These are phyloP conservation scores for Chlorophyllum brunneum DNA, from an alignment of 768 basidiomycete species.

Conservation along the genomic window DNA sequence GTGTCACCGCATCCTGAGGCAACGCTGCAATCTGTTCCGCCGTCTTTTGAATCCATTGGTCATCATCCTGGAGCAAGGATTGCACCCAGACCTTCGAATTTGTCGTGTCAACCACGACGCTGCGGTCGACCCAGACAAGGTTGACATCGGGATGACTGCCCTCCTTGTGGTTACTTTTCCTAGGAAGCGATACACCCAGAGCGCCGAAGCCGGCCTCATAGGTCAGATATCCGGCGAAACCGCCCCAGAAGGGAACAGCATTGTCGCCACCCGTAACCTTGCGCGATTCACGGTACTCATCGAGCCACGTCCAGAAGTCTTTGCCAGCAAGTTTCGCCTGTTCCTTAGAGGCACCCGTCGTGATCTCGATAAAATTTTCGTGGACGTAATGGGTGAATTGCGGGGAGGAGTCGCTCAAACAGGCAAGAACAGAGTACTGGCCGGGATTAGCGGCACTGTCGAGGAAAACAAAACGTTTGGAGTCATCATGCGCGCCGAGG, in stretches of 20 bases:
- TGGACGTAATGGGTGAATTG: constrained; percentile 57
- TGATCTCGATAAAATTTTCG: constrained; percentile 45
- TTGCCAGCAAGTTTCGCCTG: constrained; percentile 32
- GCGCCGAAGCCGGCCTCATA: constrained; percentile 74
- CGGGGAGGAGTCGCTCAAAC: constrained; percentile 45
- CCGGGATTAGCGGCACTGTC: constrained; percentile 79
- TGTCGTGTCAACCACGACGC: constrained; percentile 62
- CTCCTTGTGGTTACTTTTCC: constrained; percentile 14
- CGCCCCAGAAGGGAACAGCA: constrained; percentile 80
- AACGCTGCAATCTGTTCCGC: constrained; percentile 3
- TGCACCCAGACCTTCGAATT: constrained; percentile 56
- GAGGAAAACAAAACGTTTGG: constrained; percentile 64
- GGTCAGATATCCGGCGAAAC: constrained; percentile 71
- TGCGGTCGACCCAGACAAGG: constrained; percentile 74
- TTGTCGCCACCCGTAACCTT: constrained; percentile 43
- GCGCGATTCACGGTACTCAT: constrained; percentile 55
- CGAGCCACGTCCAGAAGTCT: constrained; percentile 75
- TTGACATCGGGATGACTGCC: constrained; percentile 67
- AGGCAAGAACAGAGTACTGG: constrained; percentile 68
- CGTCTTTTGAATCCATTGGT: constrained; percentile 55
- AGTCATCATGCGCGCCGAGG: constrained; percentile 55
- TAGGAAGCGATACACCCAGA: constrained; percentile 40
- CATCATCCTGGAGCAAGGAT: constrained; percentile 56
- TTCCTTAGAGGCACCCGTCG: constrained; percentile 33
- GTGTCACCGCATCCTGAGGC: constrained; percentile 41